Evolutionary conservation across 495 filamentous ascomycete species (phyloP).

Genomic region (Amniculicola lignicola): DNA sequence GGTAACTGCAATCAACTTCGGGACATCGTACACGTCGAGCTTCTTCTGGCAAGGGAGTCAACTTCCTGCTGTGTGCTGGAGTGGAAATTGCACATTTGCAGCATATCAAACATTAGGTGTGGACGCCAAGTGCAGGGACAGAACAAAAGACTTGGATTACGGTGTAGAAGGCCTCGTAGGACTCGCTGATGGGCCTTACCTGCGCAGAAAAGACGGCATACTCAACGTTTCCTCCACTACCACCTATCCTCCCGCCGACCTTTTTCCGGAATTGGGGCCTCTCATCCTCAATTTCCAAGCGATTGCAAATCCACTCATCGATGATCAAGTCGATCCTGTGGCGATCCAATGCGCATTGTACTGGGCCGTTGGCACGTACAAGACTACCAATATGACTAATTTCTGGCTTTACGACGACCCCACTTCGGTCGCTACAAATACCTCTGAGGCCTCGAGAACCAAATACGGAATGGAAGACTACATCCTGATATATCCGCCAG

Average conservation of each 20-base stretch:
- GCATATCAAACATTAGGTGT: conserved; percentile 13
- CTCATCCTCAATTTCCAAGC: conserved; percentile 13
- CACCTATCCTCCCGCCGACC: background rate
- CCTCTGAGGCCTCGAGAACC: conserved; percentile 3
- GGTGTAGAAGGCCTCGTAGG: background rate
- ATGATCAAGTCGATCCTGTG: conserved; percentile 3
- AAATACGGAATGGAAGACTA: conserved; percentile 1
- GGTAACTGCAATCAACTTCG: conserved; percentile 14
- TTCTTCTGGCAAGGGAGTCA: background rate
- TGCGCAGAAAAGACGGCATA: conserved; percentile 1
- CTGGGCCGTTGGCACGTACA: conserved; percentile 16
- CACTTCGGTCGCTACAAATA: conserved; percentile 1
- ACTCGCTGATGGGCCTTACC: conserved; percentile 2
- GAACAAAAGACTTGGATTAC: background rate
- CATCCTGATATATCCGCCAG: conserved; percentile 1
- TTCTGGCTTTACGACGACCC: conserved; percentile 1
- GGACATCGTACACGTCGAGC: conserved; percentile 9
- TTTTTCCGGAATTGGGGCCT: conserved; percentile 7
- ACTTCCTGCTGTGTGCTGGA: background rate
- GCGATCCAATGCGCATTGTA: conserved; percentile 17
- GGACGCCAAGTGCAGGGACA: conserved; percentile 6
- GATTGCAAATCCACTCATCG: conserved; percentile 6
- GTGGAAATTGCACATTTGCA: conserved; percentile 16
- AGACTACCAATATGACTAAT: conserved; percentile 5
- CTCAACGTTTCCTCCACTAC: conserved; percentile 11